These are phyloP conservation scores for Chaetomium globosum DNA, from an alignment of 2,329 filamentous ascomycete species.

Conservation along the genomic window DNA sequence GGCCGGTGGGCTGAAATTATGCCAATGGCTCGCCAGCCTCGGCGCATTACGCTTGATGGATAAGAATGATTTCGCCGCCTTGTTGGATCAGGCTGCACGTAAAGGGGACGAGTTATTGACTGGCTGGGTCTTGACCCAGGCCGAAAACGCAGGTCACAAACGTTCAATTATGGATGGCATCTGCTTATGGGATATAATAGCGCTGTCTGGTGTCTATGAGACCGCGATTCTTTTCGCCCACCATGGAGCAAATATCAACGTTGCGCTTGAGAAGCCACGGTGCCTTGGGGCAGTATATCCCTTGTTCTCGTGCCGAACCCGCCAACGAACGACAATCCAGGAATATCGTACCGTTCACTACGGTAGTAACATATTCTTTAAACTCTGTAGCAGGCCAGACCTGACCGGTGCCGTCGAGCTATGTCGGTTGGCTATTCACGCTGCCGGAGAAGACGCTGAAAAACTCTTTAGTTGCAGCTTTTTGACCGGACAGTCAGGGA, in stretches of 20 bases:
- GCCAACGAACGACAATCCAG: not conserved
- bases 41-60: not conserved
- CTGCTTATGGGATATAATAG: not conserved
- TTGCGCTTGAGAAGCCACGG: not conserved
- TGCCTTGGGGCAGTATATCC: no score
- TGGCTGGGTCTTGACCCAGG: conserved; percentile 1
- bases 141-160: not conserved
- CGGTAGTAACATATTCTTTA: not conserved
- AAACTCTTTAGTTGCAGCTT: not conserved
- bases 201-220: no score
- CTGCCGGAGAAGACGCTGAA: not conserved
- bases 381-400: not conserved
- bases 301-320: not conserved
- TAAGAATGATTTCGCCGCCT: not conserved
- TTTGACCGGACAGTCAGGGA: no score
- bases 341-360: not conserved
- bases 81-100: not conserved
- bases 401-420: not conserved
- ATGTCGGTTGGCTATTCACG: not conserved
- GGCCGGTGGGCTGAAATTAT: not conserved
- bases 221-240: not conserved
- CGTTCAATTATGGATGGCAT: not conserved
- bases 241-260: not conserved
- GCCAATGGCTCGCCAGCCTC: conserved; percentile 13
- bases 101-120: not conserved